Evolutionary conservation across 768 basidiomycete genomes (phyloP), one percentile per base, ranked within the genome.

Genomic region (Leccinellum albellum): DNA sequence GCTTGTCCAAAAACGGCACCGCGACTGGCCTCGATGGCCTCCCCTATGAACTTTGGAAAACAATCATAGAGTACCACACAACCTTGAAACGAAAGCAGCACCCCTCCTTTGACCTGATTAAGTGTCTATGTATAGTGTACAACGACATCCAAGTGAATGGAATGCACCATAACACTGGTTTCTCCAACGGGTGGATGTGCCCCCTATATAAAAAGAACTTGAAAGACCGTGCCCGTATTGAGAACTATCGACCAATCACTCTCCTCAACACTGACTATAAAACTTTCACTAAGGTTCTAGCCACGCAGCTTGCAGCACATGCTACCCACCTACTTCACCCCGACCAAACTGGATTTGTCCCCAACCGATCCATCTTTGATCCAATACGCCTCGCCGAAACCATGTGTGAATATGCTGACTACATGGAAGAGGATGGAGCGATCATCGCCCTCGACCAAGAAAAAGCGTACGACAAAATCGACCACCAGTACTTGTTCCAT

Each of bases 301-400:
- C 70, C 0, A 57, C 57, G 0, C 61, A 64, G 51, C 54, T 74
- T 0, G 64, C 64, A 2, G 20, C 49, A 2, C 53, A 59, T 48
- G 23, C 57, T 3, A 60, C 45, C 0, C 78, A 1, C 40, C 37
- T 3, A 0, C 20, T 55, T 0, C 40, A 55, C 55, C n/a, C 13
- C 2, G 61, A 73, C 63, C 77, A 78, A 58, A 69, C 76, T 0
- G 78, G 78, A 0, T 79, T 80, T 26, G 63, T 80, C 0, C 64
- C 54, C 2, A 15, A 1, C 0, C 23, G 74, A 8, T 54, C 57
- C 0, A 75, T 79, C 5, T 58, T 56, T 0, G 67, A 79, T 64
- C 74, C 75, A 0, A 74, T 67, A 0, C 28, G 65, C 1, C 67
- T 76, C 0, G 53, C 66, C 0, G 57, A 71, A 35, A 14, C 63